phyloP scores from a whole-genome alignment of 192 early-diverging fungal genomes.

The Backusella macrospora region DNA sequence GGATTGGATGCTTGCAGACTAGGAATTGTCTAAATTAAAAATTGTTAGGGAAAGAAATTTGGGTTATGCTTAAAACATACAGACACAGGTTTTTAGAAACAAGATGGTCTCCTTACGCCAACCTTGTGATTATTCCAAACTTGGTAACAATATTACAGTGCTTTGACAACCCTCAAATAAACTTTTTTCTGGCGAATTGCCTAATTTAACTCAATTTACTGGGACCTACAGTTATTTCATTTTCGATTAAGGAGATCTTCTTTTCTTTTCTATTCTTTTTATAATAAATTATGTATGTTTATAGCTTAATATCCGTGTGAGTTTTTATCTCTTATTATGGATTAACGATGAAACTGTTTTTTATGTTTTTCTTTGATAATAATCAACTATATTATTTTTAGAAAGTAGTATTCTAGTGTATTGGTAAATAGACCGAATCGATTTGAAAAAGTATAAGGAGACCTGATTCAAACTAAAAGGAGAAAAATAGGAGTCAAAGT shows the following conservation, averaged over 20 bases:
- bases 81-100: conserved; percentile 15
- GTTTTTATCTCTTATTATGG: not conserved
- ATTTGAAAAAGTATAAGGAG: conserved; percentile 7
- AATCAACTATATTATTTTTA: not conserved
- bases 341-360: not conserved
- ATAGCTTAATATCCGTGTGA: not conserved
- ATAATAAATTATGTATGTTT: not conserved
- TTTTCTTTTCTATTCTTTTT: not conserved
- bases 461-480: not conserved
- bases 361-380: not conserved
- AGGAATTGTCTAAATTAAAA: conserved; percentile 3
- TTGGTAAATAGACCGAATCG: not conserved
- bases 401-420: not conserved
- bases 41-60: not conserved
- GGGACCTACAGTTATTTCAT: conserved; percentile 1
- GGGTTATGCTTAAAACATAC: conserved; percentile 12
- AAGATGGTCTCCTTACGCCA: conserved; percentile 10
- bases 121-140: conserved; percentile 11
- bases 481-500: not conserved
- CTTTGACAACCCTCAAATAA: conserved; percentile 17
- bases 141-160: conserved; percentile 11
- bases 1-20: not conserved
- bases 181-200: conserved; percentile 8
- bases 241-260: not conserved
- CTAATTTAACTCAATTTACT: not conserved